Evolutionary conservation across 2,329 filamentous ascomycete species (phyloP).

Genomic region (Pezicula rhizophila): DNA sequence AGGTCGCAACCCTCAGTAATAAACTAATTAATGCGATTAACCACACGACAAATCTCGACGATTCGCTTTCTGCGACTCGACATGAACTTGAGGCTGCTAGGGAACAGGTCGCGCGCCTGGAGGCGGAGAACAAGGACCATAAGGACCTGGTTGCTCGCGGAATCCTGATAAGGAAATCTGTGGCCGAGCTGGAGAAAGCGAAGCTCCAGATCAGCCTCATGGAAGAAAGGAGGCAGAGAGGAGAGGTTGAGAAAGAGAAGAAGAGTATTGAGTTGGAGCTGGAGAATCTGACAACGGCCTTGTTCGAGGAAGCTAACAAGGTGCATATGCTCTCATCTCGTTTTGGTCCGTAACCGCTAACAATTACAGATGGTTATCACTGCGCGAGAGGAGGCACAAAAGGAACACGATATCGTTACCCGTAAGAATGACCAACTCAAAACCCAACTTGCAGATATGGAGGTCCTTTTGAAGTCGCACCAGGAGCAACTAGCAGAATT

Average conservation of each 20-base stretch:
- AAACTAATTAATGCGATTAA: slow-evolving; percentile 98
- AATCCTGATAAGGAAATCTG: slow-evolving; percentile 67
- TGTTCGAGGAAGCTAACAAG: slow-evolving; percentile 98
- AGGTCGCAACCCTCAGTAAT: slow-evolving; percentile 85
- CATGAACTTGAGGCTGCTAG: slow-evolving; percentile 74
- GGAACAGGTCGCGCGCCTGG: slow-evolving; percentile 61
- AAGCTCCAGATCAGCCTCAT: slow-evolving; percentile 51
- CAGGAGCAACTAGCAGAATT: slow-evolving; percentile 90
- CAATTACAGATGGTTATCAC: slow-evolving; percentile 88
- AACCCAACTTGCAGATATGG: slow-evolving; percentile 79
- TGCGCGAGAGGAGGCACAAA: slow-evolving; percentile 82
- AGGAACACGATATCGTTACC: slow-evolving; percentile 73
- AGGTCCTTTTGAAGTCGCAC: slow-evolving; percentile 78
- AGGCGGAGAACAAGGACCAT: slow-evolving; percentile 55
- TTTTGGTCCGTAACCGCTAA: slow-evolving; percentile 59
- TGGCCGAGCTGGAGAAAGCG: slow-evolving; percentile 67
- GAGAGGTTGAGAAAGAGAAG: slow-evolving; percentile 69
- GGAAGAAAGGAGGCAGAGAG: slow-evolving; percentile 61
- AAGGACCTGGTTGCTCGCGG: slow-evolving; percentile 65
- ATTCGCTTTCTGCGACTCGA: slow-evolving; percentile 74
- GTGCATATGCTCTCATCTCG: slow-evolving; percentile 34
- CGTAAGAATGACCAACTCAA: slow-evolving; percentile 85
- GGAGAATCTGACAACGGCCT: slow-evolving; percentile 79
- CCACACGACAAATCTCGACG: slow-evolving; percentile 86
- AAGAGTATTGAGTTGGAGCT: slow-evolving; percentile 87